Evolutionary conservation across 2,329 filamentous ascomycete genomes (phyloP), one percentile per base, ranked within the genome.

Genomic region (Clarireedia monteithiana): DNA sequence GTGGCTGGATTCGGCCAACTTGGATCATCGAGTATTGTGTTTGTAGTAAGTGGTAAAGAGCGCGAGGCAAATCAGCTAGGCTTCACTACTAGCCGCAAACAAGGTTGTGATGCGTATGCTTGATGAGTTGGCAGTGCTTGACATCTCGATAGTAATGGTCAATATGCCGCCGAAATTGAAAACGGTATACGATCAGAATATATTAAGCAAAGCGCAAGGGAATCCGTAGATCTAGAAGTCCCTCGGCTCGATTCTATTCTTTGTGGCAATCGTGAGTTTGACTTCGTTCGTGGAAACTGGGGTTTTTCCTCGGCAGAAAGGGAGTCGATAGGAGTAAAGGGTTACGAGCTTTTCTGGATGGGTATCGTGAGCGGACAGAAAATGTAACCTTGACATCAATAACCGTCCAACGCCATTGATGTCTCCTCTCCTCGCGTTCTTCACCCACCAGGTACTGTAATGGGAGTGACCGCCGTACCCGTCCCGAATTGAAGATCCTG

Each of bases 61-160:
- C 53, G 63, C 59, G 62, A 68, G 60, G 63, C 58, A 66, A 58
- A 57, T 55, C 62, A 62, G 61, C 58, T 62, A 62, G 61, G 47
- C 17, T 38, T 50, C 20, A 61, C 63, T 62, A 62, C 62, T 60
- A 64, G 62, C 65, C 64, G 65, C 61, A 60, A 67, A 70, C 64
- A 65, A 65, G 65, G 64, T 68, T 68, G 60, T 82, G 78, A 46
- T 55, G 53, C 53, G 46, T 55, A 55, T 80, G 74, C 74, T 79
- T 75, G 75, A 78, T 74, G 77, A 78, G 55, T 53, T 57, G 55
- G 55, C 55, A 53, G 49, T 57, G 54, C 79, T 76, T 75, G 62
- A 50, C 47, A 42, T 55, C 53, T 55, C 26, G 64, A 70, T 67
- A 72, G 69, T 70, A 71, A 73, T 76, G 71, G 30, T 44, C 73